A percentile compares a stretch with the other conserved stretches of the same genome.
Conservation (phyloP, 176 grass and related monocot species). For the Rhynchospora tenuis region DNA sequence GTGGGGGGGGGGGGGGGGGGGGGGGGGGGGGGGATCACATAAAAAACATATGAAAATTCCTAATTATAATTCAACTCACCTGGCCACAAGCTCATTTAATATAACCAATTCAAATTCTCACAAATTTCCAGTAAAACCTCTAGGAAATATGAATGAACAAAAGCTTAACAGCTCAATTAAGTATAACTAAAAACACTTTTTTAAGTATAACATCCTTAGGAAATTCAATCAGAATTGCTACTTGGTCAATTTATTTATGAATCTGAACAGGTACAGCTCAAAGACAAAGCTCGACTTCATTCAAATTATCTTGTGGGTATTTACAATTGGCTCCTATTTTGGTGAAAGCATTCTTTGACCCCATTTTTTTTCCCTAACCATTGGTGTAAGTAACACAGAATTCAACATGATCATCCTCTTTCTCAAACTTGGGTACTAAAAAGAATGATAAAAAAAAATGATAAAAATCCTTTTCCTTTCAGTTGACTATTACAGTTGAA, state of each 20-base stretch:
- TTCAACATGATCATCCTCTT: slow-evolving; percentile 3
- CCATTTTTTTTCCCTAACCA: background rate
- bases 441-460: background rate
- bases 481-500: background rate
- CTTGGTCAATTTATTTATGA: background rate
- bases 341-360: background rate
- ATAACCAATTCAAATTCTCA: background rate
- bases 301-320: background rate
- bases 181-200: background rate
- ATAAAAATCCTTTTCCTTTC: too few species aligned
- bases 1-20: too few species aligned
- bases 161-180: background rate
- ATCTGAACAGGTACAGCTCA: background rate
- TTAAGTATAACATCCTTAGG: background rate
- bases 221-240: background rate
- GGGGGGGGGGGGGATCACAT: background rate
- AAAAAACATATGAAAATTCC: background rate
- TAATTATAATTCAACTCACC: background rate
- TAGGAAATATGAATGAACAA: background rate
- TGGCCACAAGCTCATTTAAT: background rate
- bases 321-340: background rate
- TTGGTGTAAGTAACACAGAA: background rate
- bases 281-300: background rate
- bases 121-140: background rate
- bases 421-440: background rate